phyloP scores from a whole-genome alignment of 2,329 filamentous ascomycete genomes.

The Rhinocladiella mackenziei region DNA sequence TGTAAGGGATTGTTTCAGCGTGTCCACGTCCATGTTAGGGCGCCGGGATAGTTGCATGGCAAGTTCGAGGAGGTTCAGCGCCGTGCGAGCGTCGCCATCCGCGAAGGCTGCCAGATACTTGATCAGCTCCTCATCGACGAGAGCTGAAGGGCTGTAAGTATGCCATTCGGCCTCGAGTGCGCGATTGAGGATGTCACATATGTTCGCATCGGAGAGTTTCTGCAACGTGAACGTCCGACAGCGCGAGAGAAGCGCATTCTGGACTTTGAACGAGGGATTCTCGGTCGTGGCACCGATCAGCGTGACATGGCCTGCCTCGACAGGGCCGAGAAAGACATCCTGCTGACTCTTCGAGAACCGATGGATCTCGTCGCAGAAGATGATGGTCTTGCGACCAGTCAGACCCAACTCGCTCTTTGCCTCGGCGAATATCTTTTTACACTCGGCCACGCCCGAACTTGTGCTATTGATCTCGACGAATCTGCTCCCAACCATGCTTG shows the following conservation, averaged over 20 bases:
- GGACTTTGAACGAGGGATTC: conserved; percentile 92
- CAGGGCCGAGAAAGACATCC: conserved; percentile 87
- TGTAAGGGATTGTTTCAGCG: conserved; percentile 77
- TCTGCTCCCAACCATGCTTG: conserved; percentile 72
- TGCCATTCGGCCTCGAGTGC: conserved; percentile 56
- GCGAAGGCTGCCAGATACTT: conserved; percentile 78
- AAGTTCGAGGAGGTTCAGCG: conserved; percentile 85
- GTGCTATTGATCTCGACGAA: conserved; percentile 98
- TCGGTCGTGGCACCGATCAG: conserved; percentile 95
- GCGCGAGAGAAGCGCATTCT: conserved; percentile 78
- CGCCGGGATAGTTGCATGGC: conserved; percentile 66
- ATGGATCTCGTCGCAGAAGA: conserved; percentile 97
- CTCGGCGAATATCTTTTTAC: conserved; percentile 86
- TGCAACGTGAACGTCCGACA: conserved; percentile 86
- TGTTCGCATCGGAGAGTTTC: conserved; percentile 67
- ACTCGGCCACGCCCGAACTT: conserved; percentile 78
- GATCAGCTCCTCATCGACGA: conserved; percentile 75
- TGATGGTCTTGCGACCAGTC: conserved; percentile 85
- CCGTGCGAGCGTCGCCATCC: conserved; percentile 89
- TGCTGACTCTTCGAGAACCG: conserved; percentile 88
- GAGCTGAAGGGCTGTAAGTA: conserved; percentile 44
- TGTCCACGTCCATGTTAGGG: conserved; percentile 64
- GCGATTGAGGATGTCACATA: conserved; percentile 69
- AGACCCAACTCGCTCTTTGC: conserved; percentile 74
- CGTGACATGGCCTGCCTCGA: conserved; percentile 85